These are phyloP conservation scores for Plasmodium gaboni DNA, from an alignment of 169 alveolate species.

Conservation along the genomic window DNA sequence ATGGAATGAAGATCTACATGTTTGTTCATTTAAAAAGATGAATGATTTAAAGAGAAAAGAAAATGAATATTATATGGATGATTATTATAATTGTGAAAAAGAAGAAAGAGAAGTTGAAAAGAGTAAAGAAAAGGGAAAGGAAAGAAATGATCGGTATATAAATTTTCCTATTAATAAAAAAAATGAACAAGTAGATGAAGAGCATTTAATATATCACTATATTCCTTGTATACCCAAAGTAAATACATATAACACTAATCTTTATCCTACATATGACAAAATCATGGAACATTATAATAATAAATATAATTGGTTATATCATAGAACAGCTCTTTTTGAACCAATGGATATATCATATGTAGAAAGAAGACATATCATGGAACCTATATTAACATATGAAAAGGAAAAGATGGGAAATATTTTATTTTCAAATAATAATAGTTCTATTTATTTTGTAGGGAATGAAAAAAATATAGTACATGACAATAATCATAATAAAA, in stretches of 20 bases:
- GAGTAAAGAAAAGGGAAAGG: background rate
- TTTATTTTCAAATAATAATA: constrained; percentile 1
- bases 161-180: no score
- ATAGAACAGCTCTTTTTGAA: constrained; percentile 4
- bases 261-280: constrained; percentile 4
- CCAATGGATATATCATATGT: constrained; percentile 11
- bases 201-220: no score
- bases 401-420: constrained; percentile 6
- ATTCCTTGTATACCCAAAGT: background rate
- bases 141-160: background rate
- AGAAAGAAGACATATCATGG: background rate
- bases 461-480: background rate
- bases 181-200: no score
- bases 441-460: no score
- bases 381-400: background rate
- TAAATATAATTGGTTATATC: constrained; percentile 8
- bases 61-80: constrained; percentile 11
- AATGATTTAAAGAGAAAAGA: constrained; percentile 14
- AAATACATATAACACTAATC: constrained; percentile 9
- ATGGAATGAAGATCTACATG: constrained; percentile 11
- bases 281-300: constrained; percentile 13
- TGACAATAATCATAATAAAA: background rate
- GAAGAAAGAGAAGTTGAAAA: background rate
- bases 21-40: background rate
- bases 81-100: background rate